These are phyloP conservation scores for Blumeria hordei DNA, from an alignment of 2,329 filamentous ascomycete species.

Conservation along the genomic window DNA sequence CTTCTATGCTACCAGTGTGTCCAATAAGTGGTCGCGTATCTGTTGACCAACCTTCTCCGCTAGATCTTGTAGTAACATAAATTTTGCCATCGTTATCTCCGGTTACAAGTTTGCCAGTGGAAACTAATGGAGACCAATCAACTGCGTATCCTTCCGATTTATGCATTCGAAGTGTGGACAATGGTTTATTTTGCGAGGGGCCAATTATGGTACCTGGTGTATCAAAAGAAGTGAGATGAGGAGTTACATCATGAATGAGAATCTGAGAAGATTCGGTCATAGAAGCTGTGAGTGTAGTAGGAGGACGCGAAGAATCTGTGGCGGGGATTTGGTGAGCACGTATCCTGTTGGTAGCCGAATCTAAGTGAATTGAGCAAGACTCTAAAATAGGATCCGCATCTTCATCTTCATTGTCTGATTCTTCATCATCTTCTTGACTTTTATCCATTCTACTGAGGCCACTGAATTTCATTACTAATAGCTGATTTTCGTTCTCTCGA, in stretches of 20 bases:
- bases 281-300: constrained; percentile 63
- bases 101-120: constrained; percentile 66
- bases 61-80: constrained; percentile 64
- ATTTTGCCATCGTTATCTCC: constrained; percentile 82
- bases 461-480: constrained; percentile 93
- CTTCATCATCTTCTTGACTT: constrained; percentile 38
- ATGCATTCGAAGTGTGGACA: constrained; percentile 74
- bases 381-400: constrained; percentile 74
- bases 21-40: constrained; percentile 65
- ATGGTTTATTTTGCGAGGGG: constrained; percentile 64
- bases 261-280: constrained; percentile 82
- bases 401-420: constrained; percentile 48
- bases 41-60: constrained; percentile 73
- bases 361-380: constrained; percentile 67
- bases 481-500: constrained; percentile 63
- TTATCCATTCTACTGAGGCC: constrained; percentile 71
- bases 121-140: constrained; percentile 77
- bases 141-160: constrained; percentile 84
- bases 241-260: constrained; percentile 82
- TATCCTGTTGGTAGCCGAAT: constrained; percentile 80
- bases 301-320: constrained; percentile 42
- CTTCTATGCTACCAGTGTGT: constrained; percentile 70
- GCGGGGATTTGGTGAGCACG: constrained; percentile 61
- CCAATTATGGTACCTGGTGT: constrained; percentile 61
- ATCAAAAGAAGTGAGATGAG: constrained; percentile 74